Conservation (phyloP, 1,139 yeast species). For the Debaryomyces sp. region DNA sequence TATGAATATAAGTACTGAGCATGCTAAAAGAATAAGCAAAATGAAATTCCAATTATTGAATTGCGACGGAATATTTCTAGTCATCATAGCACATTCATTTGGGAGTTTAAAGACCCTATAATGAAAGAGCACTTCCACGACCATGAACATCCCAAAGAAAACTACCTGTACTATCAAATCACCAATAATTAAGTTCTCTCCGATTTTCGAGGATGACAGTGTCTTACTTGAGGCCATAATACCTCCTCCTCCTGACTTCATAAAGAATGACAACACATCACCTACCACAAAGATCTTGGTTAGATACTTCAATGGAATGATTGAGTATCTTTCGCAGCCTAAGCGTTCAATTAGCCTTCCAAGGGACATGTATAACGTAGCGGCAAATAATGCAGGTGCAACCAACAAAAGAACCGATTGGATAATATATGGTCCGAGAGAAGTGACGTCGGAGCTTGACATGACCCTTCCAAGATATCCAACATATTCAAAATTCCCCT, state of each 20-base stretch:
- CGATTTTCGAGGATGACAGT: constrained; percentile 15
- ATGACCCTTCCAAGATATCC: constrained; percentile 38
- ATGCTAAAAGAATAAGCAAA: constrained; percentile 20
- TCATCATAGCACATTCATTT: constrained; percentile 1
- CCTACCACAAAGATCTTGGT: constrained; percentile 48
- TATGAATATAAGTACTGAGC: constrained; percentile 35
- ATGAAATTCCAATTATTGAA: constrained; percentile 17
- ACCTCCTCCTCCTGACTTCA: constrained; percentile 51
- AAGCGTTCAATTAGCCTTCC: constrained; percentile 33
- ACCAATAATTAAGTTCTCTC: constrained; percentile 26
- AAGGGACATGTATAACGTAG: constrained; percentile 47
- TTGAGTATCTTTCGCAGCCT: constrained; percentile 26
- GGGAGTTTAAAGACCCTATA: constrained; percentile 8
- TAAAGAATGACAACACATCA: constrained; percentile 40
- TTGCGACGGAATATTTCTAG: constrained; percentile 11
- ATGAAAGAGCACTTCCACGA: constrained; percentile 10
- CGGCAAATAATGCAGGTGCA: constrained; percentile 49
- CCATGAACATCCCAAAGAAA: constrained; percentile 35
- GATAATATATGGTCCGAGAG: constrained; percentile 31
- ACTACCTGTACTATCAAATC: constrained; percentile 38
- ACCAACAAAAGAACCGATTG: constrained; percentile 34
- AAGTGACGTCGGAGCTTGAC: constrained; percentile 18
- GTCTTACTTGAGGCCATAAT: constrained; percentile 24
- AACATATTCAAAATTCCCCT: constrained; percentile 29
- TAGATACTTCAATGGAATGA: constrained; percentile 31